A percentile compares a stretch with the other conserved stretches of the same genome.
These are phyloP conservation scores for Macrophomina pseudophaseolina DNA, from an alignment of 2,329 filamentous ascomycete species.

Conservation along the genomic window DNA sequence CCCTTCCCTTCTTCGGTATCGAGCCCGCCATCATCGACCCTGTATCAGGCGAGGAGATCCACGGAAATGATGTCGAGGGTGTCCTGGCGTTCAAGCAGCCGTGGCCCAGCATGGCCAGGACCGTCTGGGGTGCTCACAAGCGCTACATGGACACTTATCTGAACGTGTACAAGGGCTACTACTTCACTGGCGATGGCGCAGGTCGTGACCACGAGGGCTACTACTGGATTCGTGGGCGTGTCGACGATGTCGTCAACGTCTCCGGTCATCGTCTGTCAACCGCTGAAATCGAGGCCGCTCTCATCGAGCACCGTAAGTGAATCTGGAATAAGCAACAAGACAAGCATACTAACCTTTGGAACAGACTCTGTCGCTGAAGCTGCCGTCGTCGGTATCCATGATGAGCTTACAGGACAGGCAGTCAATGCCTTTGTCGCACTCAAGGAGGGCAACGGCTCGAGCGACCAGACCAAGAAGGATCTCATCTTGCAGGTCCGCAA, in stretches of 20 bases:
- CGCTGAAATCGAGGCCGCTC: slow-evolving; percentile 95
- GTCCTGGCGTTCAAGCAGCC: slow-evolving; percentile 96
- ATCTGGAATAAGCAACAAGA: not conserved
- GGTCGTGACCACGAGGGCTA: slow-evolving; percentile 97
- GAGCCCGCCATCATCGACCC: slow-evolving; percentile 98
- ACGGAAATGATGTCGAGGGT: slow-evolving; percentile 96
- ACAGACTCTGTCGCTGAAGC: slow-evolving; percentile 82
- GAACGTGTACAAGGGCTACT: slow-evolving; percentile 97
- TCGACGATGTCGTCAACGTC: slow-evolving; percentile 98
- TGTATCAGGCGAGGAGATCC: slow-evolving; percentile 88
- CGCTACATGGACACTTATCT: slow-evolving; percentile 99
- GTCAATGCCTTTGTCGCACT: slow-evolving; percentile 96
- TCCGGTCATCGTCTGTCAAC: slow-evolving; percentile 95
- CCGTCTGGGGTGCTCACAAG: slow-evolving; percentile 97
- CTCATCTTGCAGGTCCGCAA: slow-evolving; percentile 93
- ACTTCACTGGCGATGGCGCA: slow-evolving; percentile 93
- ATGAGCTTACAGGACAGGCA: slow-evolving; percentile 95
- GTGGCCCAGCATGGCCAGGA: slow-evolving; percentile 98
- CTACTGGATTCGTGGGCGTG: slow-evolving; percentile 99
- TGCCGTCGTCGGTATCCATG: slow-evolving; percentile 88
- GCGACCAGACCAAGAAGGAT: slow-evolving; percentile 87
- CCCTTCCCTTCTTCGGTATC: slow-evolving; percentile 96
- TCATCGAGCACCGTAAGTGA: slow-evolving; percentile 81
- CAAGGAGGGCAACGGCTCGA: slow-evolving; percentile 79
- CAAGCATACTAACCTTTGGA: slow-evolving; percentile 31